Evolutionary conservation across 352 stramenopile species (phyloP).

Genomic region (Globisporangium lucens): DNA sequence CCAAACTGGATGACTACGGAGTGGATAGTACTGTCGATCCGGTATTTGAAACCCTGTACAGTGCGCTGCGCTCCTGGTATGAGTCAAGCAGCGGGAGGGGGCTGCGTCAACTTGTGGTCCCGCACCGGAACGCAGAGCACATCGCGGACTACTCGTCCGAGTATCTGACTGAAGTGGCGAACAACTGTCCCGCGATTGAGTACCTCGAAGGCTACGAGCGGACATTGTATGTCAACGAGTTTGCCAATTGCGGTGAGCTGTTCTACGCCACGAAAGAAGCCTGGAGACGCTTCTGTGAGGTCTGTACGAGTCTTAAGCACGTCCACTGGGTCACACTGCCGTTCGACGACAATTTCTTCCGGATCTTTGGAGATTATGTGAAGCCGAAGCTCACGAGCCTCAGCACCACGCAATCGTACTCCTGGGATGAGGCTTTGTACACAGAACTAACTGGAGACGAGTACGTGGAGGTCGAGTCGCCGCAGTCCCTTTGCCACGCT

Average conservation of each 20-base stretch:
- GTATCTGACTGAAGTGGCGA: background rate
- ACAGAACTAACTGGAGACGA: background rate
- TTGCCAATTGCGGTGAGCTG: background rate
- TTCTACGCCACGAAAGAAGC: background rate
- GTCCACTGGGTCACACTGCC: background rate
- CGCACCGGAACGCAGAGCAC: background rate
- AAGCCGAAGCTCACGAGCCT: slow-evolving; percentile 1
- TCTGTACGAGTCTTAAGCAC: background rate
- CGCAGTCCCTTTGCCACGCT: background rate
- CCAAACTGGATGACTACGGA: background rate
- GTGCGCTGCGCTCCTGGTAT: background rate
- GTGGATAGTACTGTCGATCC: background rate
- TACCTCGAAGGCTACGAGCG: background rate
- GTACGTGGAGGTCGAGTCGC: background rate
- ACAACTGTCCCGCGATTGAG: slow-evolving; percentile 3
- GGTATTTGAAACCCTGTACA: background rate
- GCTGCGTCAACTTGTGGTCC: background rate
- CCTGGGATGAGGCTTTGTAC: background rate
- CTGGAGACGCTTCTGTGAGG: background rate
- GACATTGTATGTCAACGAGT: background rate
- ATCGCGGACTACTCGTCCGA: background rate
- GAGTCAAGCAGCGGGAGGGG: background rate
- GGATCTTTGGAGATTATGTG: slow-evolving; percentile 2
- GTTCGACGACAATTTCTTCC: slow-evolving; percentile 1
- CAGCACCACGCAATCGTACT: background rate